A percentile compares a stretch with the other conserved stretches of the same genome.
phyloP scores from a whole-genome alignment of 805 yeast genomes.

The Saccharomycopsis sp. region DNA sequence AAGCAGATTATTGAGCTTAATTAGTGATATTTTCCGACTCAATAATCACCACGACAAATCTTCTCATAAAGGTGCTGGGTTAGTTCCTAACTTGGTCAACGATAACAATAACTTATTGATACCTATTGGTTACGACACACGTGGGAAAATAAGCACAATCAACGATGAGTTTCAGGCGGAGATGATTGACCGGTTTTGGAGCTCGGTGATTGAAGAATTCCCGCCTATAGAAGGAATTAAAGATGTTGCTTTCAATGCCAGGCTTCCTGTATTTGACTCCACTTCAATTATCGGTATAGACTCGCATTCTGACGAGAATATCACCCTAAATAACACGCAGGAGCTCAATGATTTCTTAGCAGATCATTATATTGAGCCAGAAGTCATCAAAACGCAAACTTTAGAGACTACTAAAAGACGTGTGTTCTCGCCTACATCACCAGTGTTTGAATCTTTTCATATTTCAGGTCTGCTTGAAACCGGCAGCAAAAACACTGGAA shows the following conservation, averaged over 20 bases:
- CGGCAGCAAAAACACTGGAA: not conserved
- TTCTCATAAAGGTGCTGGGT: not conserved
- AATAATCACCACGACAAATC: not conserved
- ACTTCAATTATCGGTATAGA: not conserved
- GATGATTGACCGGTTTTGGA: slow-evolving; percentile 2
- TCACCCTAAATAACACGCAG: not conserved
- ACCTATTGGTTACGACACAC: slow-evolving; percentile 13
- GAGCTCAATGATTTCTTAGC: not conserved
- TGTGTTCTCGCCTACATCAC: not conserved
- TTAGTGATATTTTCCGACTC: not conserved
- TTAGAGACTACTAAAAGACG: not conserved
- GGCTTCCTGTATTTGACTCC: not conserved
- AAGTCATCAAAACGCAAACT: not conserved
- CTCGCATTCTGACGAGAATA: not conserved
- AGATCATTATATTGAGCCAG: not conserved
- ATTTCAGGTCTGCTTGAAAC: not conserved
- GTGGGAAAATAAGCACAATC: slow-evolving; percentile 12
- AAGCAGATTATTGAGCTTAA: not conserved
- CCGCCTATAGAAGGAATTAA: not conserved
- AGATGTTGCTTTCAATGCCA: not conserved
- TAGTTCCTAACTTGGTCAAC: slow-evolving; percentile 6
- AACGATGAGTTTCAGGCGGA: slow-evolving; percentile 8
- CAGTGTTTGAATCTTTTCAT: not conserved
- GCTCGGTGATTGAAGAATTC: not conserved
- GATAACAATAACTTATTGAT: slow-evolving; percentile 2